These are phyloP conservation scores for Yarrowia osloensis DNA, from an alignment of 805 yeast species.

Conservation along the genomic window DNA sequence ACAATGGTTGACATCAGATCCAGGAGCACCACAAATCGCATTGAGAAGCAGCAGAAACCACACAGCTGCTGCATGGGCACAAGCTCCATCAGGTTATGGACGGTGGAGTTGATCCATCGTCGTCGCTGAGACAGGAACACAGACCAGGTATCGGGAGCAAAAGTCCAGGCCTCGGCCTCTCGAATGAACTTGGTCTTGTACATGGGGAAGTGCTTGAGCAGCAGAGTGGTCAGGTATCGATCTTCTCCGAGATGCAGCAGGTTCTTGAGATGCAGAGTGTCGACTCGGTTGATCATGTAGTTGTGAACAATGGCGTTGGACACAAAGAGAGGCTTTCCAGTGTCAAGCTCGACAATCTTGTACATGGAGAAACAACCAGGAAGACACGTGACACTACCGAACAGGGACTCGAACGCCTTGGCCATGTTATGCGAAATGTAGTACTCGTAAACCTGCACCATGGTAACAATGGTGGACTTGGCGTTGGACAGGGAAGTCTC, in stretches of 20 bases:
- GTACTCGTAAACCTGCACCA: slow-evolving; percentile 65
- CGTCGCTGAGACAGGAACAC: slow-evolving; percentile 65
- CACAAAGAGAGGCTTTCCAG: slow-evolving; percentile 62
- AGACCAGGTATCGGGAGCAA: slow-evolving; percentile 59
- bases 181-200: slow-evolving; percentile 58
- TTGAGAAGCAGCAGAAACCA: slow-evolving; percentile 65
- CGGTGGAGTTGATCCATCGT: slow-evolving; percentile 69
- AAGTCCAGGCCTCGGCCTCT: slow-evolving; percentile 60
- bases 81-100: slow-evolving; percentile 61
- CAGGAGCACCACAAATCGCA: slow-evolving; percentile 60
- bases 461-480: slow-evolving; percentile 54
- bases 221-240: slow-evolving; percentile 57
- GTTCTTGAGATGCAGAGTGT: slow-evolving; percentile 61
- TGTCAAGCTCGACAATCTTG: slow-evolving; percentile 55
- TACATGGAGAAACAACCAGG: slow-evolving; percentile 68
- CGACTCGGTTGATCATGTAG: slow-evolving; percentile 57
- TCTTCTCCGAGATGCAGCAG: slow-evolving; percentile 64
- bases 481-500: slow-evolving; percentile 61
- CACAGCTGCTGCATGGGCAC: slow-evolving; percentile 61
- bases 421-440: slow-evolving; percentile 65
- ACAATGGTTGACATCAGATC: slow-evolving; percentile 62
- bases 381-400: slow-evolving; percentile 64
- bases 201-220: slow-evolving; percentile 58
- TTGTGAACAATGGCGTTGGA: slow-evolving; percentile 59
- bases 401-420: slow-evolving; percentile 62